Evolutionary conservation across 1,284 basidiomycete genomes (phyloP), one percentile per base, ranked within the genome.

Genomic region (Pyrrhoderma noxium): DNA sequence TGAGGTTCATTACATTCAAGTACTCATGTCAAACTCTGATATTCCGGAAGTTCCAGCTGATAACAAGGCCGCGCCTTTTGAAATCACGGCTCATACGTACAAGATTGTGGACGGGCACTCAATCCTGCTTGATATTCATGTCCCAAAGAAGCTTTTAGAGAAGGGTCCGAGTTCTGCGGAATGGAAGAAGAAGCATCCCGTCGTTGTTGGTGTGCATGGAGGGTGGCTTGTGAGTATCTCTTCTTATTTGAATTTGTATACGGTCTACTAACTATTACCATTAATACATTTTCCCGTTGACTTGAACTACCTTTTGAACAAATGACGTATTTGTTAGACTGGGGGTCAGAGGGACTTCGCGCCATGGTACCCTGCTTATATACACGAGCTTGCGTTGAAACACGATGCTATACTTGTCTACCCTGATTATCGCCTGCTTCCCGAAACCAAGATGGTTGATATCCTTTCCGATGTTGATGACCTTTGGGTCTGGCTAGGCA

Each of bases 401-500:
- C 47, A 53, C 23, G 36, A 49, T 21, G 52, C 47, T n/a, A 49
- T 53, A n/a, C 21, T 53, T 27, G 52, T 53, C 25, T 22, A 42
- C 18, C 47, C 52, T n/a, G 47, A 53, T 23, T 53, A 53, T 42
- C 52, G 52, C 3, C 23, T 48, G 14, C 40, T 53, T n/a, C 52
- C 52, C 8, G 52, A 49, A 18, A 36, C 43, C 14, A 40, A 14
- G 7, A 45, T 39, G 3, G 36, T 39, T 7, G 41, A 53, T 8
- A 49, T 49, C 23, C 40, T 53, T 18, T 46, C 48, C 35, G 52
- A 53, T 18, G 23, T 53, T 8, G 34, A 53, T 22, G 52, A 53
- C 31, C 43, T 53, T 5, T 45, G 46, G 47, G 34, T 25, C 5
- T 53, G 52, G 52, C n/a, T 53, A 4, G 23, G 21, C 3, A 37